Evolutionary conservation across 192 early-diverging fungal genomes (phyloP), one percentile per base, ranked within the genome.

Genomic region (Dimargaris verticillata): DNA sequence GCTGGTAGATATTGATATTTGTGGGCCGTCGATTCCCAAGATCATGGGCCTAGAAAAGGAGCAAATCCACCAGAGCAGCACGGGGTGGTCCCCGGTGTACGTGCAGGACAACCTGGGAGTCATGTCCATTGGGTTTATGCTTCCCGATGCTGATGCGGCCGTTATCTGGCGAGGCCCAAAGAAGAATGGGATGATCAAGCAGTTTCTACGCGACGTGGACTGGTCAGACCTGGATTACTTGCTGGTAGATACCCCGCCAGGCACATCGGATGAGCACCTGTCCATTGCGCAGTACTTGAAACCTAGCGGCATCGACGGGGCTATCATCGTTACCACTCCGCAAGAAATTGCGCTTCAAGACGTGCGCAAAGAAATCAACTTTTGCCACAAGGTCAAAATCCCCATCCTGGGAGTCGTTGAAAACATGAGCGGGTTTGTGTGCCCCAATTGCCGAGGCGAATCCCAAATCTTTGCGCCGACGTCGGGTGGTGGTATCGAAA

Each of bases 401-500:
- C 87, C 85, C 1, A 84, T 99, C 60, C 70, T 97, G 24, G 95
- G 95, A 5, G 72, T 99, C 4, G 88, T 99, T 9, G 95, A 99
- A 69, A 97, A 97, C 68, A 95, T 99, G 95, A 81, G 81, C 62
- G 95, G 93, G 10, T 99, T 95, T 72, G 87, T 97, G 12, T 99
- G 95, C 62, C 93, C 92, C 2, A 78, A 77, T 24, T 98, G 95
- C 68, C 63, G 80, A 49, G 79, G 77, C 48, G 80, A 87, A 72
- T 86, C 85, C 25, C 61, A 71, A 12, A 87, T 91, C 55, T 91
- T 91, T 61, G 74, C 81, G 5, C 78, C 87, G 0, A 87, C 86
- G 9, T 84, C 87, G 0, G 88, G 88, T 12, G 88, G 88, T 3
- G 87, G 81, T 10, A 66, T 60, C 29, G 72, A 73, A 44, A 75